Conservation (phyloP, 371 early-diverging fungal species). For the Mucor irregularis region DNA sequence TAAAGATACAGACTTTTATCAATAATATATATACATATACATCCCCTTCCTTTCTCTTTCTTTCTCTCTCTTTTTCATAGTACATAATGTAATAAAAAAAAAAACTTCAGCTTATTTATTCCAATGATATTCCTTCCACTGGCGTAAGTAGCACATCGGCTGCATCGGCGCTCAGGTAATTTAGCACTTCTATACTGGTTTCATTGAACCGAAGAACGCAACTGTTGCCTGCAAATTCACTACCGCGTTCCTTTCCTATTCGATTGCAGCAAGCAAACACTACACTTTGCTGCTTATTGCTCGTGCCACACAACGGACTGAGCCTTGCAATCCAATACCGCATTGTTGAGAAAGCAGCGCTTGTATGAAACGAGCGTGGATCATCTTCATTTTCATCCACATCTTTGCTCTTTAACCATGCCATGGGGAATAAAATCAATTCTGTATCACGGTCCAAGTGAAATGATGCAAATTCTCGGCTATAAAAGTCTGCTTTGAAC, state of each 20-base stretch:
- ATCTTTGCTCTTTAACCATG: constrained; percentile 60
- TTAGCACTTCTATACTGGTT: constrained; percentile 30
- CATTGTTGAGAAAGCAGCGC: constrained; percentile 32
- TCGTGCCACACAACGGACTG: constrained; percentile 48
- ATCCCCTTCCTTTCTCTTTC: too few species aligned
- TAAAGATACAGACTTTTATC: constrained; percentile 42
- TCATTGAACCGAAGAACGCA: constrained; percentile 45
- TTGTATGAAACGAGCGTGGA: too few species aligned
- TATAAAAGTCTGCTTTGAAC: constrained; percentile 63
- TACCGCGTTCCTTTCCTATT: constrained; percentile 62
- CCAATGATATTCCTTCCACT: too few species aligned
- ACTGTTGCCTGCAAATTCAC: constrained; percentile 58
- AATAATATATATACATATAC: too few species aligned
- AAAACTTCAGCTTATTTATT: neutral
- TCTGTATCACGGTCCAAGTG: constrained; percentile 49
- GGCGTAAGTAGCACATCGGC: too few species aligned
- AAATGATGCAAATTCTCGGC: constrained; percentile 71
- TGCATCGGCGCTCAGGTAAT: constrained; percentile 27
- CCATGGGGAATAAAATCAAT: constrained; percentile 66
- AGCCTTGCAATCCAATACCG: constrained; percentile 67
- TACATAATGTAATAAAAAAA: neutral
- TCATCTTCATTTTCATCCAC: too few species aligned
- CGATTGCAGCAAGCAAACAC: constrained; percentile 66
- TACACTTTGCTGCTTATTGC: neutral
- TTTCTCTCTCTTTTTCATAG: too few species aligned